phyloP scores from a whole-genome alignment of 768 basidiomycete genomes.

The Russula sp. region DNA sequence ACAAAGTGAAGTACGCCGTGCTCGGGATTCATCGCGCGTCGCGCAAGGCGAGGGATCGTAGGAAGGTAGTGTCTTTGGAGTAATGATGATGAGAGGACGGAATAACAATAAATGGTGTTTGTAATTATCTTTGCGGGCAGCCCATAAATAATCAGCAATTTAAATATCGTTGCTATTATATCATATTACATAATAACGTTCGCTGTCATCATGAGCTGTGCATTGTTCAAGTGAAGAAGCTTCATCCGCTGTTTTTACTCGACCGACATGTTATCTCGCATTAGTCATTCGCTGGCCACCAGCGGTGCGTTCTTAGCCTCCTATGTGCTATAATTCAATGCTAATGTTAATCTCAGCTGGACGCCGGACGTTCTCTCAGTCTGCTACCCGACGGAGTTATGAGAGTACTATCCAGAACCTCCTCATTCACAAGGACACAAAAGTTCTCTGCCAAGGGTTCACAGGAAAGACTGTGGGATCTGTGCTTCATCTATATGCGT shows the following conservation, averaged over 20 bases:
- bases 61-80: constrained; percentile 39
- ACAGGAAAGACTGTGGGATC: constrained; percentile 85
- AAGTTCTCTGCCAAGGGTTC: constrained; percentile 83
- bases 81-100: constrained; percentile 17
- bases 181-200: constrained; percentile 10
- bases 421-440: constrained; percentile 90
- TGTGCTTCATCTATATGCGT: neutral
- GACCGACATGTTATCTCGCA: constrained; percentile 51
- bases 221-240: neutral
- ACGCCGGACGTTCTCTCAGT: constrained; percentile 77
- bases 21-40: constrained; percentile 65
- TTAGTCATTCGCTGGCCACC: constrained; percentile 49
- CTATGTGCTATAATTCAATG: neutral
- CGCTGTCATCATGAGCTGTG: neutral
- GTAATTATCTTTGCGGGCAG: constrained; percentile 12
- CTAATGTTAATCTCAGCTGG: constrained; percentile 39
- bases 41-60: constrained; percentile 64
- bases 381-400: constrained; percentile 69
- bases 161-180: neutral
- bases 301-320: constrained; percentile 38
- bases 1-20: constrained; percentile 80
- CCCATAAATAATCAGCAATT: neutral
- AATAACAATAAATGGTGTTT: constrained; percentile 21
- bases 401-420: constrained; percentile 89
- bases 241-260: constrained; percentile 7